phyloP scores from a whole-genome alignment of 2,329 filamentous ascomycete species.

The Hirsutella thompsonii region DNA sequence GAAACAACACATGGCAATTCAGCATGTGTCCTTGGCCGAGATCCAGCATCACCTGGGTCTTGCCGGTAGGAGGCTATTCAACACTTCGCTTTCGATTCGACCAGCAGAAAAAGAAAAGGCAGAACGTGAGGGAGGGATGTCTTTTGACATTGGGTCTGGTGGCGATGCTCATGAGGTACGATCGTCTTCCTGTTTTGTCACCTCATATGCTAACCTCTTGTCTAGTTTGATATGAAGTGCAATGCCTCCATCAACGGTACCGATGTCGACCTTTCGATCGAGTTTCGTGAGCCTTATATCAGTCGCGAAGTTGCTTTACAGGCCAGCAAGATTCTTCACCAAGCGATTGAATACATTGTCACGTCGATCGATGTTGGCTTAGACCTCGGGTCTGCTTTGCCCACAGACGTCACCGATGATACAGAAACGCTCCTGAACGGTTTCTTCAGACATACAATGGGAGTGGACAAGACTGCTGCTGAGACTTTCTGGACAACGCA shows the following conservation, averaged over 20 bases:
- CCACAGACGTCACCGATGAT: background rate
- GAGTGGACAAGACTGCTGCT: constrained; percentile 1
- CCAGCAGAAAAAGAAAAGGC: constrained; percentile 4
- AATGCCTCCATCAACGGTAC: constrained; percentile 2
- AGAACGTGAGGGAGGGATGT: background rate
- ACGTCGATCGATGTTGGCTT: background rate
- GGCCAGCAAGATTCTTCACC: background rate
- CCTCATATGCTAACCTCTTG: background rate
- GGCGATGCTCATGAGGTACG: constrained; percentile 7
- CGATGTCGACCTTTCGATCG: constrained; percentile 3
- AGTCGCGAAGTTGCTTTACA: background rate
- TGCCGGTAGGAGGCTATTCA: constrained; percentile 13
- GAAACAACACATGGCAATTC: constrained; percentile 30
- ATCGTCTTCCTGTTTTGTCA: background rate
- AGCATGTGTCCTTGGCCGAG: constrained; percentile 33
- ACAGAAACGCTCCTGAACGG: background rate
- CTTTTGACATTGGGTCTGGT: constrained; percentile 3
- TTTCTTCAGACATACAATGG: constrained; percentile 4
- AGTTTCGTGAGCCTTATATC: constrained; percentile 4
- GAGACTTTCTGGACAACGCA: constrained; percentile 3
- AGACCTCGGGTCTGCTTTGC: background rate
- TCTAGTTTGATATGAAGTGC: constrained; percentile 3
- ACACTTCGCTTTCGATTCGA: constrained; percentile 19
- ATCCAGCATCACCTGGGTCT: constrained; percentile 23
- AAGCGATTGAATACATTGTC: constrained; percentile 3